Evolutionary conservation across 2,329 filamentous ascomycete species (phyloP).

Genomic region (Aspergillus fructus): DNA sequence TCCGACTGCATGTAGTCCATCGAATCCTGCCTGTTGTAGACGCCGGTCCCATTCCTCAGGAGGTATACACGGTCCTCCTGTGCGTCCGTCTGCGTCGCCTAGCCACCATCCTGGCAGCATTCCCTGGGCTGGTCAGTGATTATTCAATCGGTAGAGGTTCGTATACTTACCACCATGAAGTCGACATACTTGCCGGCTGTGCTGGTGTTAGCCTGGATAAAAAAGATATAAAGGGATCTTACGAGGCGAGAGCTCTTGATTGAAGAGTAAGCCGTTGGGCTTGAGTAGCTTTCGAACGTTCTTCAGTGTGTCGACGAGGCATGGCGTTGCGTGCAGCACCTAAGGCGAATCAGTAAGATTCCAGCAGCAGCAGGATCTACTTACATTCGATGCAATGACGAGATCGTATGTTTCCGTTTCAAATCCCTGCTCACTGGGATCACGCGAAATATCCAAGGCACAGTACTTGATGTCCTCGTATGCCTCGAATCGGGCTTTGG

Average conservation of each 20-base stretch:
- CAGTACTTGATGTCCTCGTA: not conserved
- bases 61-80: not conserved
- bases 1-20: not conserved
- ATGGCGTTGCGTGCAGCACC: not conserved
- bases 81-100: not conserved
- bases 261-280: not conserved
- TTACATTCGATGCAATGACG: slow-evolving; percentile 34
- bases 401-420: slow-evolving; percentile 30
- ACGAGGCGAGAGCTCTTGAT: not conserved
- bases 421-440: slow-evolving; percentile 31
- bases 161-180: not conserved
- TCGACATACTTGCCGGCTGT: not conserved
- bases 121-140: not conserved
- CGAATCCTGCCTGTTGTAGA: not conserved
- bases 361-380: not conserved
- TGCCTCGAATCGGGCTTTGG: slow-evolving; percentile 5
- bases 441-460: slow-evolving; percentile 26
- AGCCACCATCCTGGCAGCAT: not conserved
- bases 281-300: not conserved
- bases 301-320: not conserved
- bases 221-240: not conserved
- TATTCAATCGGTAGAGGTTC: not conserved
- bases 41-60: not conserved
- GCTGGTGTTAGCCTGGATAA: not conserved
- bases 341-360: not conserved